A percentile compares a stretch with the other conserved stretches of the same genome.
Conservation (phyloP, 2,329 filamentous ascomycete species). For the Apiospora malaysiana region DNA sequence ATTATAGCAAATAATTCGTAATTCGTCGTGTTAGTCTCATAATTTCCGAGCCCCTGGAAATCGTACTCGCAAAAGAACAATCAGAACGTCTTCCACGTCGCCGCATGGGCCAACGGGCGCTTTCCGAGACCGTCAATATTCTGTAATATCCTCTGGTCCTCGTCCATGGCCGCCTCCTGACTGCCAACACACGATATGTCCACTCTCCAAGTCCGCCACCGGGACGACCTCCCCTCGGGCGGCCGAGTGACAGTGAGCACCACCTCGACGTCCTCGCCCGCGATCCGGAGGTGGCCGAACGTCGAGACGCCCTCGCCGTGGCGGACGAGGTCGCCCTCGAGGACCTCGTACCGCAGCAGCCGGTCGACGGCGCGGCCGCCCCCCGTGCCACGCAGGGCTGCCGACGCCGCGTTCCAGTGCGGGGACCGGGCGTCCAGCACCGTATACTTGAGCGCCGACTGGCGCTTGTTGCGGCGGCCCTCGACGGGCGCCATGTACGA, state of each 20-base stretch:
- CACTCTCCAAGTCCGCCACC: not conserved
- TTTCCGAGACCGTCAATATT: not conserved
- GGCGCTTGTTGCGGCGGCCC: not conserved
- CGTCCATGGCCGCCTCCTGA: not conserved
- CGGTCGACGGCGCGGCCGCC: slow-evolving; percentile 1
- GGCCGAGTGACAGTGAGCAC: not conserved
- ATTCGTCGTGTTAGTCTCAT: too few relatives aligned
- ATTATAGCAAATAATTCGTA: not conserved
- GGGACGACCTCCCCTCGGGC: too few relatives aligned
- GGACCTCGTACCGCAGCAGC: slow-evolving; percentile 15
- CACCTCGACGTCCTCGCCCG: slow-evolving; percentile 5
- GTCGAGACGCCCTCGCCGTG: not conserved
- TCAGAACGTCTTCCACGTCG: not conserved
- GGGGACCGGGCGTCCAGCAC: slow-evolving; percentile 3
- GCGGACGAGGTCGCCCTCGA: not conserved
- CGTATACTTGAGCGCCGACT: slow-evolving; percentile 6
- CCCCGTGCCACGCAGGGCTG: not conserved
- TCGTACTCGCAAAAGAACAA: not conserved
- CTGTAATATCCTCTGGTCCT: too few relatives aligned
- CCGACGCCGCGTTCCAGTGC: not conserved
- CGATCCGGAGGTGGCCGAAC: not conserved
- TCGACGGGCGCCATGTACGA: slow-evolving; percentile 5
- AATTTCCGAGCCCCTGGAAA: too few relatives aligned
- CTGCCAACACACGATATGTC: not conserved
- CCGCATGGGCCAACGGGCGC: not conserved